Percentiles rank a stretch among this genome's conserved stretches.
Evolutionary conservation across 805 yeast species (phyloP).

Genomic region (Jamesozyma lodderae): DNA sequence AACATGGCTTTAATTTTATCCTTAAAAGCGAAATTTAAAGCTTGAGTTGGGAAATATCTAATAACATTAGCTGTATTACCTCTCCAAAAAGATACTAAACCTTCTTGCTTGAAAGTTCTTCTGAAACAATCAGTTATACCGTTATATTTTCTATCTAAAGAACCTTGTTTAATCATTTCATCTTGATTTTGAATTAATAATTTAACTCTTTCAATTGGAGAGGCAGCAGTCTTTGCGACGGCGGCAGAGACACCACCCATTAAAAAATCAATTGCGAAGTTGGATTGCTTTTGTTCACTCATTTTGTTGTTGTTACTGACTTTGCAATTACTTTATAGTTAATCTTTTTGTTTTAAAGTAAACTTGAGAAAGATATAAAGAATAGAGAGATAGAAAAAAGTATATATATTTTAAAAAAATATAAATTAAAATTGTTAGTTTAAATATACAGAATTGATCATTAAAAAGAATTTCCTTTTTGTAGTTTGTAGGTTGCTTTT

Average conservation of each 20-base stretch:
- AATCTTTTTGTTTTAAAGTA: background rate
- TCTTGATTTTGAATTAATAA: slow-evolving; percentile 95
- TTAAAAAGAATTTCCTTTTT: too few relatives aligned
- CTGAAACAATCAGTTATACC: slow-evolving; percentile 93
- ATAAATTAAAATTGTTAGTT: too few relatives aligned
- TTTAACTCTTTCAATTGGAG: slow-evolving; percentile 96
- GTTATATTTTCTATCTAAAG: slow-evolving; percentile 73
- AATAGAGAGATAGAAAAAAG: background rate
- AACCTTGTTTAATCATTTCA: slow-evolving; percentile 97
- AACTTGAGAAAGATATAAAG: background rate
- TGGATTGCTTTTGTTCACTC: slow-evolving; percentile 30
- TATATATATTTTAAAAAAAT: too few relatives aligned
- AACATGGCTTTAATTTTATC: slow-evolving; percentile 92
- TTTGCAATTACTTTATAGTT: too few relatives aligned
- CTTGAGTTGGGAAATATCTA: slow-evolving; percentile 99
- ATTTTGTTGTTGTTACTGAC: too few relatives aligned
- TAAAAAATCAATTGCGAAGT: slow-evolving; percentile 59
- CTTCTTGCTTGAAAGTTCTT: slow-evolving; percentile 91
- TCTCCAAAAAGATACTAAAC: slow-evolving; percentile 93
- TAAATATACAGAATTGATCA: too few relatives aligned
- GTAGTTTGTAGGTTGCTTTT: too few relatives aligned
- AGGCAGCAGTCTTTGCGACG: slow-evolving; percentile 95
- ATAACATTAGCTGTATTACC: slow-evolving; percentile 98
- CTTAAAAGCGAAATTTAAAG: slow-evolving; percentile 96
- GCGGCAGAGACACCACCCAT: slow-evolving; percentile 98